Percentiles rank a stretch among this genome's conserved stretches.
phyloP scores from a whole-genome alignment of 1,284 basidiomycete genomes.

The Caloboletus firmus region DNA sequence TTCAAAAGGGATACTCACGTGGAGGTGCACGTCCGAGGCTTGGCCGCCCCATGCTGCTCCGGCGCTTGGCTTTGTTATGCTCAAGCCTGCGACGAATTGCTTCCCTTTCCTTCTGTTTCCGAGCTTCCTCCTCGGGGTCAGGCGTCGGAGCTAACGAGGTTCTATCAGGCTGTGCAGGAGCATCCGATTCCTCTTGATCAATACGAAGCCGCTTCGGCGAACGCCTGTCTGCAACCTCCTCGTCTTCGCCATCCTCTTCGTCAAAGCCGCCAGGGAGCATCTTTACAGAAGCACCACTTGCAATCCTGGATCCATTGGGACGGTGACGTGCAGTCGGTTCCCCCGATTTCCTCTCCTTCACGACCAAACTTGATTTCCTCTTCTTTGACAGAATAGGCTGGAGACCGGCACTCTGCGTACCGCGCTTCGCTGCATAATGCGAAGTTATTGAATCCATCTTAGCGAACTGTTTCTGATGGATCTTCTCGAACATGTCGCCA shows the following conservation, averaged over 20 bases:
- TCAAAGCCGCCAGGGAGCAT: slow-evolving; percentile 59
- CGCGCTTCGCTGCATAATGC: slow-evolving; percentile 55
- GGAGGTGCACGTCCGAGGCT: slow-evolving; percentile 42
- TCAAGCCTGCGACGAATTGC: slow-evolving; percentile 63
- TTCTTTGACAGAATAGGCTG: slow-evolving; percentile 36
- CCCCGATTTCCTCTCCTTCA: slow-evolving; percentile 44
- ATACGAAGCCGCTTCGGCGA: slow-evolving; percentile 45
- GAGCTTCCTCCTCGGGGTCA: slow-evolving; percentile 37
- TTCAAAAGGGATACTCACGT: slow-evolving; percentile 33
- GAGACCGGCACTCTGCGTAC: slow-evolving; percentile 14
- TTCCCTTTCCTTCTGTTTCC: slow-evolving; percentile 52
- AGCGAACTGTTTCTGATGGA: slow-evolving; percentile 62
- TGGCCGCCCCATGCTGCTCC: slow-evolving; percentile 59
- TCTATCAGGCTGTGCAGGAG: slow-evolving; percentile 4
- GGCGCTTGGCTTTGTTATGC: slow-evolving; percentile 57
- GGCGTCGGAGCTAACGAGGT: neutral
- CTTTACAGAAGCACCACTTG: slow-evolving; percentile 45
- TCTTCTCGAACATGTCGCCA: slow-evolving; percentile 54
- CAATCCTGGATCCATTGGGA: slow-evolving; percentile 25
- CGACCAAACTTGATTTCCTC: slow-evolving; percentile 46
- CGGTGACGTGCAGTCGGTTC: slow-evolving; percentile 24
- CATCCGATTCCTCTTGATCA: slow-evolving; percentile 33
- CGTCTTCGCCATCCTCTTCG: slow-evolving; percentile 47
- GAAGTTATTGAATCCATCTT: slow-evolving; percentile 76
- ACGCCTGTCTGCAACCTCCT: slow-evolving; percentile 30